A percentile compares a stretch with the other conserved stretches of the same genome.
These are phyloP conservation scores for Acacia pycnantha DNA, from an alignment of 331 rosid species.

Conservation along the genomic window DNA sequence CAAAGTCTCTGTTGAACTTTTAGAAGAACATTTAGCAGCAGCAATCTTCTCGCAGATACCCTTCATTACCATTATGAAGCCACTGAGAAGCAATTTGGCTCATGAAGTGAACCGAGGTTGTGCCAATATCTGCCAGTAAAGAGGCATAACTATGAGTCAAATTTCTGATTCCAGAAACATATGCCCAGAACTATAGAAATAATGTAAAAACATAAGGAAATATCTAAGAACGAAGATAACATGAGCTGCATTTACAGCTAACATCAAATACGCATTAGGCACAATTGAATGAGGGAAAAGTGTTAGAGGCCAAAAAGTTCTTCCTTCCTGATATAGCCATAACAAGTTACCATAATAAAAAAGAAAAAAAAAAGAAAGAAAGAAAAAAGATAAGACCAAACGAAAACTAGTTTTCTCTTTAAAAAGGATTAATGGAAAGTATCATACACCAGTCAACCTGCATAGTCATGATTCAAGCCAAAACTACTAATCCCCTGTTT, in stretches of 20 bases:
- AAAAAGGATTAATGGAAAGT: not conserved
- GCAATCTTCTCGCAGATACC: conserved; percentile 53
- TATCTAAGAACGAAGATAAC: conserved; percentile 14
- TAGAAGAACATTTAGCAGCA: conserved; percentile 57
- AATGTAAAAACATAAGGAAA: conserved; percentile 10
- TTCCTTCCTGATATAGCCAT: not conserved
- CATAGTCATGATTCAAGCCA: not conserved
- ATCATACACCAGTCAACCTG: not conserved
- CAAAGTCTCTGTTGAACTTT: conserved; percentile 50
- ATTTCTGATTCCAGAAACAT: conserved; percentile 2
- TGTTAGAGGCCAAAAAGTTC: not conserved
- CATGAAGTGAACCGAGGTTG: conserved; percentile 48
- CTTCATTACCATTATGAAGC: conserved; percentile 74
- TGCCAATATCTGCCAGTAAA: conserved; percentile 39
- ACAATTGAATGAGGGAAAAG: not conserved
- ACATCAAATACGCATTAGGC: not conserved
- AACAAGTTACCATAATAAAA: no score
- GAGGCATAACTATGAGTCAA: conserved; percentile 24
- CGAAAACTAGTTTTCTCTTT: not conserved
- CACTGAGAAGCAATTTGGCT: conserved; percentile 36
- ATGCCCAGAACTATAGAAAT: not conserved
- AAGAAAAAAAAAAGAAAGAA: not conserved
- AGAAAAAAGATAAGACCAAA: not conserved
- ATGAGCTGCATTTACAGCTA: conserved; percentile 17
- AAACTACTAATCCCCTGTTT: conserved; percentile 23